Evolutionary conservation across 495 filamentous ascomycete species (phyloP).

Genomic region (Penicillium arizonense): DNA sequence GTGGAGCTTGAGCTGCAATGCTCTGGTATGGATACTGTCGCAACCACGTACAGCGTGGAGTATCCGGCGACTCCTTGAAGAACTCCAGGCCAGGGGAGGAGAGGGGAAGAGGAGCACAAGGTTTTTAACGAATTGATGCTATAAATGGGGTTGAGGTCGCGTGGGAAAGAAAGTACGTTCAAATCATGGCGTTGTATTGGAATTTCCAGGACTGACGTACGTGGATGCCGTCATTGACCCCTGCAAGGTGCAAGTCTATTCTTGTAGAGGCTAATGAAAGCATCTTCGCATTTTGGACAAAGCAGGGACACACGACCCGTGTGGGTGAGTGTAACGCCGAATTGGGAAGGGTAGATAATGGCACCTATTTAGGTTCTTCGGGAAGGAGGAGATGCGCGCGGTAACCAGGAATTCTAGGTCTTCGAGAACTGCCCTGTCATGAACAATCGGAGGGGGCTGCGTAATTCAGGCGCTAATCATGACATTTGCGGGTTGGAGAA

Average conservation of each 20-base stretch:
- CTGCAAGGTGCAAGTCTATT: slow-evolving; percentile 7
- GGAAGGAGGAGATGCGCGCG: slow-evolving; percentile 8
- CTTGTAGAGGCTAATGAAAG: slow-evolving; percentile 14
- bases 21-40: slow-evolving; percentile 6
- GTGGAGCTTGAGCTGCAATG: not conserved
- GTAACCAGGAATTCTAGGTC: slow-evolving; percentile 12
- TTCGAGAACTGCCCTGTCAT: slow-evolving; percentile 3
- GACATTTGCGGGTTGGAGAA: slow-evolving; percentile 7
- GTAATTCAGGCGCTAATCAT: slow-evolving; percentile 2
- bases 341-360: slow-evolving; percentile 6
- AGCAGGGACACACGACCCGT: slow-evolving; percentile 3
- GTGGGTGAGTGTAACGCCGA: slow-evolving; percentile 24
- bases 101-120: not conserved
- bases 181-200: slow-evolving; percentile 16
- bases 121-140: not conserved
- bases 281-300: slow-evolving; percentile 9
- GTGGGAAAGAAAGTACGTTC: slow-evolving; percentile 9
- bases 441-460: slow-evolving; percentile 1
- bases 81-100: slow-evolving; percentile 3
- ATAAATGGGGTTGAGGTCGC: not conserved
- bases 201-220: not conserved
- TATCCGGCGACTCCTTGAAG: slow-evolving; percentile 15
- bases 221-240: slow-evolving; percentile 31
- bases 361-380: slow-evolving; percentile 5
- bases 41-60: slow-evolving; percentile 11